These are phyloP conservation scores for Dendrobium catenatum DNA, from an alignment of 106 monocot species.

Conservation along the genomic window DNA sequence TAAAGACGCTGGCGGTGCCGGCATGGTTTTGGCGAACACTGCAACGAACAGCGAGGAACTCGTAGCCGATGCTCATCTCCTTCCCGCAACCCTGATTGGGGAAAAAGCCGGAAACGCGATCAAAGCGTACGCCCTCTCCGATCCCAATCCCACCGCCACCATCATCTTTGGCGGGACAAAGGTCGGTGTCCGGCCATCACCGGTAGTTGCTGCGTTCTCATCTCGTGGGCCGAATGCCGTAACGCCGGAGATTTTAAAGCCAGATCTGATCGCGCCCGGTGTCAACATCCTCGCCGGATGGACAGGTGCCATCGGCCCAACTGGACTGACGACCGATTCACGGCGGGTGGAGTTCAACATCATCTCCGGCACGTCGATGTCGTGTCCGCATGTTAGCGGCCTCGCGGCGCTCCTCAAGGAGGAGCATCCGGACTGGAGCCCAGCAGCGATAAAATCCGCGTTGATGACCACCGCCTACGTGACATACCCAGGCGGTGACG, in stretches of 20 bases:
- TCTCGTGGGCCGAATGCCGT: constrained; percentile 80
- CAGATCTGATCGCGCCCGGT: constrained; percentile 88
- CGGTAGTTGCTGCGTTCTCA: constrained; percentile 96
- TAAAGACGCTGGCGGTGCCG: constrained; percentile 69
- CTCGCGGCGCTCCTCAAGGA: constrained; percentile 74
- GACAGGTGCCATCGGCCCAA: constrained; percentile 72
- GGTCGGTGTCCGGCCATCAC: constrained; percentile 70
- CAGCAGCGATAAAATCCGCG: constrained; percentile 71
- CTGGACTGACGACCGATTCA: constrained; percentile 46
- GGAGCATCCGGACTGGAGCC: constrained; percentile 74
- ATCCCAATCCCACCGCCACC: constrained; percentile 50
- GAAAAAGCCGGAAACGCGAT: constrained; percentile 56
- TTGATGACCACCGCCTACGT: constrained; percentile 83
- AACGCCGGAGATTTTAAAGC: constrained; percentile 78
- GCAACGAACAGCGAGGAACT: constrained; percentile 89
- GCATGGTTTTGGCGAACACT: constrained; percentile 85
- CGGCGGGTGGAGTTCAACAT: constrained; percentile 84
- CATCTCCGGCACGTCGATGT: constrained; percentile 99
- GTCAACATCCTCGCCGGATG: constrained; percentile 96
- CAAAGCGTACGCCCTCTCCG: constrained; percentile 45
- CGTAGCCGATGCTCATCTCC: constrained; percentile 89
- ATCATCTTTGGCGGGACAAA: constrained; percentile 71
- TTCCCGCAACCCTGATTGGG: constrained; percentile 71
- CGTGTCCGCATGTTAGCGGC: constrained; percentile 96
- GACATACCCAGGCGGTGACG: constrained; percentile 37